Base-by-base conservation (phyloP, 441 rosid species). In the Croton setiger region DNA sequence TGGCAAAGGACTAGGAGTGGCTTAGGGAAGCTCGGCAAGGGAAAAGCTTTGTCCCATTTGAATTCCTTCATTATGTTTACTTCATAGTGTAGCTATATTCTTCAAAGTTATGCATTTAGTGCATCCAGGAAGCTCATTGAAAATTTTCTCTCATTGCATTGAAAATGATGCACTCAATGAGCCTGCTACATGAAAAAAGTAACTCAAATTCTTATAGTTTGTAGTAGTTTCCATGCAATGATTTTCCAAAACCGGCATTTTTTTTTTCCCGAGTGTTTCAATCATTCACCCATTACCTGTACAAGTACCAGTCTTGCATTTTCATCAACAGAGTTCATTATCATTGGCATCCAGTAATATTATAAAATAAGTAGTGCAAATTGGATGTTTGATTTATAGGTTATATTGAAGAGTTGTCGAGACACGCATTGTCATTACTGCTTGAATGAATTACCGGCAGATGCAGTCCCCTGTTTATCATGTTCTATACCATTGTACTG, bases 371-470 rank as follows among this genome's bases (percentile, higher is more conserved):
- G 49, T 43, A 63, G 48, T 70, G 54, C 69, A 45, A 20, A 68
- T 48, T 45, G 55, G 67, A 39, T 69, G 35, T 41, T 11, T 60
- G 35, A 35, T 70, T 5, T 76, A 72, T 70, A 92, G 97, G 79
- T 86, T 58, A 78, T 93, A 77, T 81, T 79, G 75, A 93, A 91
- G 82, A 72, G 76, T 58, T 83, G 80, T 77, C 81, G 93, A 61
- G 86, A 85, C 73, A 81, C 88, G 15, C 90, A 91, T 75, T 93
- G 96, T 66, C 98, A 91, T 77, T 88, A 83, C 81, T 91, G 98
- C 87, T 75, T 93, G 74, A 86, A 83, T 80, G 89, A 87, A 75
- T 78, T 93, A 64, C 93, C 93, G 10, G 81, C 66, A 63, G 96
- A 93, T 77, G 47, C 72, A 17, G 81, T 93, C 73, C 96, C 94